These are phyloP conservation scores for Colletotrichum tabaci DNA, from an alignment of 2,329 filamentous ascomycete genomes.

Conservation along the genomic window DNA sequence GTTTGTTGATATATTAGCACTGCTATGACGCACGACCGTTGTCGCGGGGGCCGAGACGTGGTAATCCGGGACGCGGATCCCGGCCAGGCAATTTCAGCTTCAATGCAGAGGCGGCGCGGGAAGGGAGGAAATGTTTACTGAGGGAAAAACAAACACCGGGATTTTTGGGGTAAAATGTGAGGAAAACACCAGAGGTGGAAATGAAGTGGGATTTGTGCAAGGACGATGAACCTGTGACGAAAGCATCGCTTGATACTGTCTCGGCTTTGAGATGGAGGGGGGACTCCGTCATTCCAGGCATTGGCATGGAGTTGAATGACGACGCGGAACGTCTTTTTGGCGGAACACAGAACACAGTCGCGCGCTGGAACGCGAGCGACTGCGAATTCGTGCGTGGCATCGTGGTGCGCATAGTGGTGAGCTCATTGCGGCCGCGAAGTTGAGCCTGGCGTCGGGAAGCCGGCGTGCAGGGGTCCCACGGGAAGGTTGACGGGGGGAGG, in stretches of 20 bases:
- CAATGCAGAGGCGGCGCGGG: slow-evolving; percentile 49
- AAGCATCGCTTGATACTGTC: slow-evolving; percentile 21
- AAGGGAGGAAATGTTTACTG: slow-evolving; percentile 32
- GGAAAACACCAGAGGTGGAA: not conserved
- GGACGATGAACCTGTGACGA: slow-evolving; percentile 12
- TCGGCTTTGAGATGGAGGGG: slow-evolving; percentile 20
- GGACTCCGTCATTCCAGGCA: slow-evolving; percentile 24
- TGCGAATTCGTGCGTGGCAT: slow-evolving; percentile 10
- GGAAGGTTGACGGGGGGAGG: slow-evolving; percentile 11
- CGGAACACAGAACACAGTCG: not conserved
- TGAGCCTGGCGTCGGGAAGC: slow-evolving; percentile 18
- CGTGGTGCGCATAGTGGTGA: slow-evolving; percentile 14
- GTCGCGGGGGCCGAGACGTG: slow-evolving; percentile 45
- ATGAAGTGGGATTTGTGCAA: slow-evolving; percentile 6
- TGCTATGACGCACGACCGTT: slow-evolving; percentile 53
- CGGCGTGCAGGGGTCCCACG: slow-evolving; percentile 16
- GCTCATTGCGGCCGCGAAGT: slow-evolving; percentile 19
- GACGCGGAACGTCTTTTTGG: not conserved
- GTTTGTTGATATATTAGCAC: slow-evolving; percentile 64
- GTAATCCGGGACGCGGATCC: slow-evolving; percentile 50
- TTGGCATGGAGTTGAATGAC: slow-evolving; percentile 23
- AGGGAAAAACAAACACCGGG: slow-evolving; percentile 40
- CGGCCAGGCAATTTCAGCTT: slow-evolving; percentile 52
- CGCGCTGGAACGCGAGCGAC: slow-evolving; percentile 12
- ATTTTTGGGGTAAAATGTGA: slow-evolving; percentile 10